These are phyloP conservation scores for Jaapia argillacea DNA, from an alignment of 768 basidiomycete genomes.

Conservation along the genomic window DNA sequence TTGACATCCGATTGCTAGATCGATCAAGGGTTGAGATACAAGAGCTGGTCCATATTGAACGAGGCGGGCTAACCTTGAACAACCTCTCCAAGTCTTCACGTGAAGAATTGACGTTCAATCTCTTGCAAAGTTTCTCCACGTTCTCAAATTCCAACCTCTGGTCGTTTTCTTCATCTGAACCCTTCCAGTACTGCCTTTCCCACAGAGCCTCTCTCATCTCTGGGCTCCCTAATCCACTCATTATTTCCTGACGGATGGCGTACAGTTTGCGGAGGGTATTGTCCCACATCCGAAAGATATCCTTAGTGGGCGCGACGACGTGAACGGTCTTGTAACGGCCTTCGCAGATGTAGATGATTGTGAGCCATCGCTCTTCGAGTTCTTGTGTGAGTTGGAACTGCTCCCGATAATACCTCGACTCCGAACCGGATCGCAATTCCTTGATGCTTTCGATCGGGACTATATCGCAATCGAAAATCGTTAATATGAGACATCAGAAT, in stretches of 20 bases:
- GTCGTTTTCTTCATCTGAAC: constrained; percentile 51
- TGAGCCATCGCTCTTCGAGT: constrained; percentile 70
- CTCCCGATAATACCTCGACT: constrained; percentile 61
- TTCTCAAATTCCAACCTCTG: constrained; percentile 61
- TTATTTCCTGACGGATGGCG: constrained; percentile 57
- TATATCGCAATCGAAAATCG: constrained; percentile 17
- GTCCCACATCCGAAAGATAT: constrained; percentile 57
- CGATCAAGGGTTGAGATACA: neutral
- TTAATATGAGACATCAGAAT: no score
- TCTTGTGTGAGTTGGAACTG: constrained; percentile 56
- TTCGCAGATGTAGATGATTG: constrained; percentile 72
- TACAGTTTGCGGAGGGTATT: constrained; percentile 53
- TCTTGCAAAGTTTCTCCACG: constrained; percentile 57
- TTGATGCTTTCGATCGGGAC: constrained; percentile 84
- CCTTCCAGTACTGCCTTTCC: constrained; percentile 80
- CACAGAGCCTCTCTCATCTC: constrained; percentile 61
- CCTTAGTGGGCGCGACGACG: constrained; percentile 59
- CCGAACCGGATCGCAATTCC: constrained; percentile 68
- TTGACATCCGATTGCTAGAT: constrained; percentile 53
- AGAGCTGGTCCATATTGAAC: neutral
- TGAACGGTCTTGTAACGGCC: constrained; percentile 82
- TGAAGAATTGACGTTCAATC: constrained; percentile 56
- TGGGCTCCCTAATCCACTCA: constrained; percentile 53
- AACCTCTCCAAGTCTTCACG: constrained; percentile 40
- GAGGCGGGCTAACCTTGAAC: constrained; percentile 38